phyloP scores from a whole-genome alignment of 352 stramenopile species.

The Globisporangium ultimum region DNA sequence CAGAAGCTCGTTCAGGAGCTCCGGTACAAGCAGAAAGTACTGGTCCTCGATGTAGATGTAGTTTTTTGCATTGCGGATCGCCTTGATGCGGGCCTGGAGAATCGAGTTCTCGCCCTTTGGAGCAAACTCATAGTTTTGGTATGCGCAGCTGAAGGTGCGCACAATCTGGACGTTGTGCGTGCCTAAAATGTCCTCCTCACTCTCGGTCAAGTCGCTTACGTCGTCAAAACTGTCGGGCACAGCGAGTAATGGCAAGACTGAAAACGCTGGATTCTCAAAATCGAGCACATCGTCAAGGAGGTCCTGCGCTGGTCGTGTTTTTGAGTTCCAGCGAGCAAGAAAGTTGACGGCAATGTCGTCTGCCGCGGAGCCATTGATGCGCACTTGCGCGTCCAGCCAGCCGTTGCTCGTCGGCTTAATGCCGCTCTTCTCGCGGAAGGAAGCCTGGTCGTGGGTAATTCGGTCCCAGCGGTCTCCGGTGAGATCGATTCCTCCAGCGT shows the following conservation, averaged over 20 bases:
- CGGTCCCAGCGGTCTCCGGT: constrained; percentile 62
- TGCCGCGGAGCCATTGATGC: constrained; percentile 38
- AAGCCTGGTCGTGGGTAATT: constrained; percentile 39
- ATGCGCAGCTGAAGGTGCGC: constrained; percentile 55
- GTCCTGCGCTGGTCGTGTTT: constrained; percentile 21
- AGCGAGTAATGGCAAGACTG: constrained; percentile 9
- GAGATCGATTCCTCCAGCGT: constrained; percentile 50
- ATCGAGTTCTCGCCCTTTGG: constrained; percentile 45
- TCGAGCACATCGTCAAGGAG: constrained; percentile 30
- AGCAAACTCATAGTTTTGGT: constrained; percentile 48
- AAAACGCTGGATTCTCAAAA: constrained; percentile 39
- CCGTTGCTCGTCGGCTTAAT: constrained; percentile 30
- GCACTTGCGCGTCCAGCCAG: constrained; percentile 50
- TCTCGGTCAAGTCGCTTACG: background rate
- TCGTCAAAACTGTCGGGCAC: background rate
- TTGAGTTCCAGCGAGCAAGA: constrained; percentile 44
- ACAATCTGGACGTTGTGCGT: constrained; percentile 47
- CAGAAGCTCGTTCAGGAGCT: constrained; percentile 40
- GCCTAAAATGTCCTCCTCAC: constrained; percentile 1
- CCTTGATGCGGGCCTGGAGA: constrained; percentile 45
- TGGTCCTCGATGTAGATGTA: constrained; percentile 72
- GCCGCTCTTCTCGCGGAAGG: constrained; percentile 25
- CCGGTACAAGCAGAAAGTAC: constrained; percentile 52
- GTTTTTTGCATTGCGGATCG: constrained; percentile 49
- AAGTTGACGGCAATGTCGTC: constrained; percentile 55